phyloP scores from a whole-genome alignment of 2,329 filamentous ascomycete genomes.

The Colletotrichum tofieldiae region DNA sequence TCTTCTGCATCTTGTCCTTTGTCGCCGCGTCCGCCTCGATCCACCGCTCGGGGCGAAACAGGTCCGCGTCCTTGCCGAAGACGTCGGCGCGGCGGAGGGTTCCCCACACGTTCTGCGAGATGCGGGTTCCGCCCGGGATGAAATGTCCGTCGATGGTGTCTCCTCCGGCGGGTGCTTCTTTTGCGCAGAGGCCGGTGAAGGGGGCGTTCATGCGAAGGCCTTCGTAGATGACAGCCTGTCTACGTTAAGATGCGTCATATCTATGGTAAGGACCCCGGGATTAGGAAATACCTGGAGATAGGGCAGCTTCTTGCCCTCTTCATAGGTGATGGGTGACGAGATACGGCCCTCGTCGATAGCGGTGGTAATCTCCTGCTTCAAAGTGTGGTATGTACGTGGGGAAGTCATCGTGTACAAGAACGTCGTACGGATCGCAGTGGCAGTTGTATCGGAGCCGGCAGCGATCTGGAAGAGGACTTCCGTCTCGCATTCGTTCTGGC shows the following conservation, averaged over 20 bases:
- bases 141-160: constrained; percentile 48
- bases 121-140: constrained; percentile 51
- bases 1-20: constrained; percentile 45
- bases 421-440: constrained; percentile 64
- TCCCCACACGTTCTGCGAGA: constrained; percentile 56
- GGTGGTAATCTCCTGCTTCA: constrained; percentile 63
- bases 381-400: constrained; percentile 59
- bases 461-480: constrained; percentile 49
- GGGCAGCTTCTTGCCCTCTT: constrained; percentile 50
- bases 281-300: constrained; percentile 57
- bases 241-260: constrained; percentile 42
- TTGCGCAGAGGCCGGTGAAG: constrained; percentile 48
- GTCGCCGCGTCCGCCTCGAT: constrained; percentile 53
- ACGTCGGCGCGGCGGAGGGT: constrained; percentile 55
- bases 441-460: constrained; percentile 65
- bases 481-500: constrained; percentile 49
- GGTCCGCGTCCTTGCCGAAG: constrained; percentile 57
- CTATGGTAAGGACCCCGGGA: constrained; percentile 40
- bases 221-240: constrained; percentile 62
- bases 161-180: constrained; percentile 49
- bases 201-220: constrained; percentile 58
- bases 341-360: constrained; percentile 51
- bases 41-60: constrained; percentile 66
- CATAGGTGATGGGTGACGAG: constrained; percentile 50
- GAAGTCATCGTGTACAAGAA: constrained; percentile 64